phyloP scores from a whole-genome alignment of 306 rosid species.

The Begonia peltatifolia region DNA sequence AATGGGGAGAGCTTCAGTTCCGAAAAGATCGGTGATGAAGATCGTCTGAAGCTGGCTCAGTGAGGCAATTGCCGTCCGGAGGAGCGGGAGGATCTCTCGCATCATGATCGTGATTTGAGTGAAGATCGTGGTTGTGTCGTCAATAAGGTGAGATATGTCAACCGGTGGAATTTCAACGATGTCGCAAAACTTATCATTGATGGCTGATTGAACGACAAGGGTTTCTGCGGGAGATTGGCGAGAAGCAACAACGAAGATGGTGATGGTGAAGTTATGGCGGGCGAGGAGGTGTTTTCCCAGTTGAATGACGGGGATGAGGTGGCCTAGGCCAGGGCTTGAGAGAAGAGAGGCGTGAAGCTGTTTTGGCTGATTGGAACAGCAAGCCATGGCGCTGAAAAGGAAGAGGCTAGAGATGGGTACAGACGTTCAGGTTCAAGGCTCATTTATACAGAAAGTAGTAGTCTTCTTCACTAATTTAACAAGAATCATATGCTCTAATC shows the following conservation, averaged over 20 bases:
- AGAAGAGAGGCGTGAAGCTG: constrained; percentile 9
- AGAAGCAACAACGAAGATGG: constrained; percentile 10
- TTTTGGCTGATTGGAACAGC: too few species aligned
- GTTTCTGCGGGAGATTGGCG: constrained; percentile 7
- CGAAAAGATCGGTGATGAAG: constrained; percentile 15
- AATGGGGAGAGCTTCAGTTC: constrained; percentile 7
- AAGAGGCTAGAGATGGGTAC: too few species aligned
- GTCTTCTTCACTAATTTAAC: too few species aligned
- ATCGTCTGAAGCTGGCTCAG: not conserved
- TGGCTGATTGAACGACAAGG: constrained; percentile 7
- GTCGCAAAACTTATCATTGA: constrained; percentile 1
- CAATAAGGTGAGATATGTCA: constrained; percentile 7
- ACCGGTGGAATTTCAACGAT: constrained; percentile 8
- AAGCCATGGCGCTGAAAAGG: too few species aligned
- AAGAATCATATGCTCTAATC: too few species aligned
- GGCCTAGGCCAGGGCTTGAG: constrained; percentile 21
- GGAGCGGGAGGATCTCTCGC: not conserved
- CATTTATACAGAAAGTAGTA: too few species aligned
- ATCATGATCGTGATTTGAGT: constrained; percentile 1
- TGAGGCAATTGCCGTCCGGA: constrained; percentile 5
- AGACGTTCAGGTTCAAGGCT: too few species aligned
- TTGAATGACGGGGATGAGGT: constrained; percentile 15
- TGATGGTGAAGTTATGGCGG: constrained; percentile 10
- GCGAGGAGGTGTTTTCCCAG: constrained; percentile 14
- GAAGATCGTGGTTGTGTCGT: not conserved